Evolutionary conservation across 23 red algal genomes (phyloP).

Genomic region (Gracilaria domingensis): DNA sequence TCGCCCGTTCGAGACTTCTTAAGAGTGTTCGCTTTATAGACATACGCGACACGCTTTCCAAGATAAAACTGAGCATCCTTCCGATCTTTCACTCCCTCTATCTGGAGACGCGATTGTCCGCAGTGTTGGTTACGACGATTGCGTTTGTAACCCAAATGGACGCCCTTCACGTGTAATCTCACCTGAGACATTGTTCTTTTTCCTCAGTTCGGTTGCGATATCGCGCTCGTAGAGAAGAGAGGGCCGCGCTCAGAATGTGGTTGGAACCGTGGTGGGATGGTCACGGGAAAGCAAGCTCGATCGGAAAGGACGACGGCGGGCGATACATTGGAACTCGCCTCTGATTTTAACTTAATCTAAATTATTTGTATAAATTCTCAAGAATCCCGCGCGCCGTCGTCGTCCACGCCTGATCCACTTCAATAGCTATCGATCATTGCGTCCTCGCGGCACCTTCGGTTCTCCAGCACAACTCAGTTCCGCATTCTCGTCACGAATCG

Average conservation of each 20-base stretch:
- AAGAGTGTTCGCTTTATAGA: constrained; percentile 88
- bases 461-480: no score
- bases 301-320: background rate
- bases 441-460: no score
- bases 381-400: background rate
- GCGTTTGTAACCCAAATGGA: constrained; percentile 94
- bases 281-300: background rate
- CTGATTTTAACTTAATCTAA: background rate
- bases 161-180: constrained; percentile 90
- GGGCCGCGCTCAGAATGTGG: no score
- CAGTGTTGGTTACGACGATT: constrained; percentile 87
- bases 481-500: background rate
- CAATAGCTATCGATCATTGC: background rate
- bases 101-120: constrained; percentile 86
- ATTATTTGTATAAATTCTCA: background rate
- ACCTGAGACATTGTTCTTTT: constrained; percentile 4
- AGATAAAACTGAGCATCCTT: constrained; percentile 87
- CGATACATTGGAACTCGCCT: background rate
- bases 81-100: constrained; percentile 91
- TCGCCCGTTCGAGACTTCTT: constrained; percentile 69
- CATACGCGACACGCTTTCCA: constrained; percentile 97
- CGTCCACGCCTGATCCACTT: background rate
- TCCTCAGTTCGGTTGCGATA: background rate
- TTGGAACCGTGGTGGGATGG: no score
- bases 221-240: background rate